Evolutionary conservation across 495 filamentous ascomycete species (phyloP).

Genomic region (Penicillium manginii): DNA sequence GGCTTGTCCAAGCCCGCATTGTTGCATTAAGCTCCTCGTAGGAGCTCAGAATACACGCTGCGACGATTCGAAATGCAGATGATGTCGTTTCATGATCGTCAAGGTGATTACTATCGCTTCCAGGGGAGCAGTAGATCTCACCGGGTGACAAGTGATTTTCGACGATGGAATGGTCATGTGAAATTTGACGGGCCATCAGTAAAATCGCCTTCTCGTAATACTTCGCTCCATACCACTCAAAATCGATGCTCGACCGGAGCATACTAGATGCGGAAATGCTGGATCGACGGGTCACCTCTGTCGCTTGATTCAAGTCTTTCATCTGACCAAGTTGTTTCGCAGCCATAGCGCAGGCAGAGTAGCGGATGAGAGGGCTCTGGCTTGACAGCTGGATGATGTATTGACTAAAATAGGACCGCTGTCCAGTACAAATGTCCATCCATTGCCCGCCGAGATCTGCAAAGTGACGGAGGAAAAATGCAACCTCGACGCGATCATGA

Average conservation of each 20-base stretch:
- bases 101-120: conserved; percentile 1
- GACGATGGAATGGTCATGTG: not conserved
- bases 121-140: conserved; percentile 15
- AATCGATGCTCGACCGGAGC: conserved; percentile 18
- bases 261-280: conserved; percentile 11
- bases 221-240: conserved; percentile 29
- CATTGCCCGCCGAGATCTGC: conserved; percentile 19
- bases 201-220: conserved; percentile 34
- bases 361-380: conserved; percentile 18
- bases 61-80: conserved; percentile 13
- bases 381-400: conserved; percentile 16
- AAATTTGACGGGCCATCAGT: conserved; percentile 21
- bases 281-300: conserved; percentile 1
- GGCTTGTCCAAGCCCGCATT: conserved; percentile 24
- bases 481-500: conserved; percentile 21
- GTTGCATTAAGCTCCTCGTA: conserved; percentile 29
- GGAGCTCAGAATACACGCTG: conserved; percentile 24
- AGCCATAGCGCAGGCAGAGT: conserved; percentile 26
- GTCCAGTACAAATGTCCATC: conserved; percentile 21
- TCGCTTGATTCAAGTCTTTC: conserved; percentile 10
- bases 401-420: conserved; percentile 22
- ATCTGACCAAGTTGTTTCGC: conserved; percentile 30
- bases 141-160: conserved; percentile 13
- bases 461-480: conserved; percentile 27
- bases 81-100: conserved; percentile 9